Evolutionary conservation across 129 eudicot species (phyloP).

Genomic region (Sambucus nigra): DNA sequence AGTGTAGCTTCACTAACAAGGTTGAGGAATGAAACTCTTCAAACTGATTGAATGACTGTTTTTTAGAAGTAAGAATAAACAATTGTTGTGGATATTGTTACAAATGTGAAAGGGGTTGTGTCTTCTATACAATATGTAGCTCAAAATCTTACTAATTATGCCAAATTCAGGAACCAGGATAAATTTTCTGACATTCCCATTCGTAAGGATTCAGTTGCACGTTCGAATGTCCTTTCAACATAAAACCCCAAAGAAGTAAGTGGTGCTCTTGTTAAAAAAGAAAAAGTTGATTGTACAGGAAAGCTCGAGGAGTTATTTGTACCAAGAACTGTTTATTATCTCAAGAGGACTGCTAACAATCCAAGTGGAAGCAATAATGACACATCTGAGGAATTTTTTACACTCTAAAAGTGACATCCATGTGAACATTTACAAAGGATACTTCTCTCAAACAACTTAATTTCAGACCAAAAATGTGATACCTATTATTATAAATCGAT

Average conservation of each 20-base stretch:
- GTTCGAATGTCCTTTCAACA: slow-evolving; percentile 18
- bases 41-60: slow-evolving; percentile 64
- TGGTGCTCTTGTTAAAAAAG: slow-evolving; percentile 20
- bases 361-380: slow-evolving; percentile 17
- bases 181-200: slow-evolving; percentile 41
- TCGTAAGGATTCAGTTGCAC: slow-evolving; percentile 26
- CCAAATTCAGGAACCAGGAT: slow-evolving; percentile 43
- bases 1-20: too few relatives aligned
- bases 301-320: slow-evolving; percentile 62
- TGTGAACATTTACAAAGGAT: slow-evolving; percentile 81
- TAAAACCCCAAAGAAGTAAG: slow-evolving; percentile 13
- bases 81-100: slow-evolving; percentile 53
- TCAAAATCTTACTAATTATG: slow-evolving; percentile 70
- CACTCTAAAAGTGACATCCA: slow-evolving; percentile 62
- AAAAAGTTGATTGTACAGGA: slow-evolving; percentile 9
- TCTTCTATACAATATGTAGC: slow-evolving; percentile 92
- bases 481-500: slow-evolving; percentile 66
- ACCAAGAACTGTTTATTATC: slow-evolving; percentile 66
- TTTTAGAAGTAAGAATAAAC: slow-evolving; percentile 80
- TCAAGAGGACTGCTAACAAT: slow-evolving; percentile 49
- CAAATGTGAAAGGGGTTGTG: slow-evolving; percentile 79
- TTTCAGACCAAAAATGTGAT: slow-evolving; percentile 82
- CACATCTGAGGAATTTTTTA: slow-evolving; percentile 29
- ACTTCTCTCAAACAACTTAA: slow-evolving; percentile 60
- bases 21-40: too few relatives aligned